Conservation (phyloP, 2,329 filamentous ascomycete genomes). For the Chrysoporthe deuterocubensis region DNA sequence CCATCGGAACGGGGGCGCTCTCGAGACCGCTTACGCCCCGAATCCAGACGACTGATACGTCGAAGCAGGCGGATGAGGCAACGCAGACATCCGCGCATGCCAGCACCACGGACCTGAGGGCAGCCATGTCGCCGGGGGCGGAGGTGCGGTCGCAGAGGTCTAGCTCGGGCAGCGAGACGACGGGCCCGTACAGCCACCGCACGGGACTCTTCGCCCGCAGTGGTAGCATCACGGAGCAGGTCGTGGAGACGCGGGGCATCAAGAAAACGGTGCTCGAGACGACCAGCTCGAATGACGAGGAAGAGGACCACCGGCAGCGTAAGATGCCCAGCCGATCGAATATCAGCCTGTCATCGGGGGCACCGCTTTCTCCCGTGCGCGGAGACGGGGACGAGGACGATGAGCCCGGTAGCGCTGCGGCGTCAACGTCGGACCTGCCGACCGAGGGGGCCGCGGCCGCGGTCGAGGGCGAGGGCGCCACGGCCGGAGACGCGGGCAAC, state of each 20-base stretch:
- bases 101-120: constrained; percentile 21
- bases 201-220: constrained; percentile 57
- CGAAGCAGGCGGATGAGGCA: constrained; percentile 33
- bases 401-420: constrained; percentile 17
- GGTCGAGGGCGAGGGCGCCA: background rate
- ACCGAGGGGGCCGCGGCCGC: background rate
- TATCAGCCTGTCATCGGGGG: constrained; percentile 7
- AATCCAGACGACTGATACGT: constrained; percentile 33
- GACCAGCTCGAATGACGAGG: constrained; percentile 41
- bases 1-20: constrained; percentile 37
- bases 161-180: constrained; percentile 28
- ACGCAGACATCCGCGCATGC: constrained; percentile 31
- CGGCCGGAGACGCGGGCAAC: background rate
- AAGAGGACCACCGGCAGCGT: constrained; percentile 32
- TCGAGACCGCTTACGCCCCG: constrained; percentile 32
- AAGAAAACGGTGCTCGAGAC: constrained; percentile 71
- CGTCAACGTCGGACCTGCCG: constrained; percentile 39
- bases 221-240: constrained; percentile 78
- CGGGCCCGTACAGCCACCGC: constrained; percentile 23
- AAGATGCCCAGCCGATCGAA: constrained; percentile 23
- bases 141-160: constrained; percentile 23
- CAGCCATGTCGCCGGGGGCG: constrained; percentile 18
- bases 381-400: constrained; percentile 27
- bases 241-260: constrained; percentile 74
- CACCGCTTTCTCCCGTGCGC: constrained; percentile 18